Evolutionary conservation across 2,329 filamentous ascomycete species (phyloP).

Genomic region (Daldinia sp.): DNA sequence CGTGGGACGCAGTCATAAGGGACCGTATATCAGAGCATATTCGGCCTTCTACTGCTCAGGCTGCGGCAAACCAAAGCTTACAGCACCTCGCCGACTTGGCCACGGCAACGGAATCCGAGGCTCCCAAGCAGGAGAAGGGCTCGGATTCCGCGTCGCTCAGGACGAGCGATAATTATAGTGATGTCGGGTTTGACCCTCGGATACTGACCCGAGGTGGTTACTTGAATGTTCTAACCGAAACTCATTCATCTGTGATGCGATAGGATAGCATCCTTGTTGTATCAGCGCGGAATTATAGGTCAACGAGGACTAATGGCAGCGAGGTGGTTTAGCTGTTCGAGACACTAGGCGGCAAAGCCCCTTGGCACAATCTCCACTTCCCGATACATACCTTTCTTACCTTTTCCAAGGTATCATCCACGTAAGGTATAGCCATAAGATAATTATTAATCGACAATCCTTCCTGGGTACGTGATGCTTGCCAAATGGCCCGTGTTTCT

Average conservation of each 20-base stretch:
- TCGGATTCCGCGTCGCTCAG: conserved; percentile 40
- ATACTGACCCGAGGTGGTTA: conserved; percentile 56
- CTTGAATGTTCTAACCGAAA: conserved; percentile 51
- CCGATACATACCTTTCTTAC: not conserved
- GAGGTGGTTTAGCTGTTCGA: not conserved
- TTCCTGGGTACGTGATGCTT: not conserved
- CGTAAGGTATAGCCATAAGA: not conserved
- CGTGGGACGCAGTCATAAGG: conserved; percentile 69
- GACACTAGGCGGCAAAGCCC: not conserved
- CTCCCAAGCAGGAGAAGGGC: conserved; percentile 45
- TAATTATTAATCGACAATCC: conserved; percentile 2
- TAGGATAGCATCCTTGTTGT: conserved; percentile 26
- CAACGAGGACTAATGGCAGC: not conserved
- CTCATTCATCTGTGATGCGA: conserved; percentile 35
- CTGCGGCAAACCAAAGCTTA: conserved; percentile 64
- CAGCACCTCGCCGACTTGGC: conserved; percentile 72
- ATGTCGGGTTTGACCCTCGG: conserved; percentile 58
- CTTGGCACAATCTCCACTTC: conserved; percentile 1
- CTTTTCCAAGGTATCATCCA: not conserved
- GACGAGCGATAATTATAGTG: conserved; percentile 56
- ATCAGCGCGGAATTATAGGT: not conserved
- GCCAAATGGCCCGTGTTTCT: not conserved
- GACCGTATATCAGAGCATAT: conserved; percentile 62
- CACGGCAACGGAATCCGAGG: conserved; percentile 55
- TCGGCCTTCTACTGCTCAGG: conserved; percentile 53